phyloP scores from a whole-genome alignment of 768 basidiomycete species.

The Auriculariales sp. region DNA sequence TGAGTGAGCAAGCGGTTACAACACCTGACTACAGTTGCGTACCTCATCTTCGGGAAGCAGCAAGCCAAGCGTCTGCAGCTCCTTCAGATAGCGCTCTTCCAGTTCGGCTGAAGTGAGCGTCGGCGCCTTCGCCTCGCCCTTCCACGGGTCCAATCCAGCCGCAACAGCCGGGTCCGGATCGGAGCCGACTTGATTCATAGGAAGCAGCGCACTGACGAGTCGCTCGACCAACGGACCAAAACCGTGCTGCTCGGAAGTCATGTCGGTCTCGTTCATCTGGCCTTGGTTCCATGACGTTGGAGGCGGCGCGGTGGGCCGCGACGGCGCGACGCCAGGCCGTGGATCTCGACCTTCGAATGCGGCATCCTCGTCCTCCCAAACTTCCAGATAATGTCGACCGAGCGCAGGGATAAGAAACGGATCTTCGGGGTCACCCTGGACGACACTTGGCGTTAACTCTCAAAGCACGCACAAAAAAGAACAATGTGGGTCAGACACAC shows the following conservation, averaged over 20 bases:
- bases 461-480: not conserved
- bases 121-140: constrained; percentile 21
- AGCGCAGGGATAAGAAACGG: constrained; percentile 78
- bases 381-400: constrained; percentile 75
- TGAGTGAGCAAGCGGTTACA: not conserved
- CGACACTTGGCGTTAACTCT: not conserved
- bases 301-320: constrained; percentile 25
- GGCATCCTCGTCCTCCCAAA: constrained; percentile 88
- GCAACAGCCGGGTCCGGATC: constrained; percentile 59
- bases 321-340: constrained; percentile 25
- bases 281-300: constrained; percentile 73
- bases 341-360: constrained; percentile 26
- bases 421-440: constrained; percentile 62
- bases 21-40: not conserved
- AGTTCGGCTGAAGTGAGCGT: constrained; percentile 67
- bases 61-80: constrained; percentile 23
- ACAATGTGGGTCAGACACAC: constrained; percentile 22
- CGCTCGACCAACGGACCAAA: constrained; percentile 84
- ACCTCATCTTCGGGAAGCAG: constrained; percentile 21
- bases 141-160: constrained; percentile 72
- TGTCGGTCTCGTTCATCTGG: constrained; percentile 56
- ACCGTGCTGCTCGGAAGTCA: constrained; percentile 59
- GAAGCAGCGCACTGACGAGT: constrained; percentile 57
- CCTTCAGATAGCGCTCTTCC: constrained; percentile 28
- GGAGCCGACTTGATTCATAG: constrained; percentile 22